Evolutionary conservation across 2,329 filamentous ascomycete species (phyloP), one percentile per base, ranked within the genome.

Genomic region (Colletotrichum sansevieriae): DNA sequence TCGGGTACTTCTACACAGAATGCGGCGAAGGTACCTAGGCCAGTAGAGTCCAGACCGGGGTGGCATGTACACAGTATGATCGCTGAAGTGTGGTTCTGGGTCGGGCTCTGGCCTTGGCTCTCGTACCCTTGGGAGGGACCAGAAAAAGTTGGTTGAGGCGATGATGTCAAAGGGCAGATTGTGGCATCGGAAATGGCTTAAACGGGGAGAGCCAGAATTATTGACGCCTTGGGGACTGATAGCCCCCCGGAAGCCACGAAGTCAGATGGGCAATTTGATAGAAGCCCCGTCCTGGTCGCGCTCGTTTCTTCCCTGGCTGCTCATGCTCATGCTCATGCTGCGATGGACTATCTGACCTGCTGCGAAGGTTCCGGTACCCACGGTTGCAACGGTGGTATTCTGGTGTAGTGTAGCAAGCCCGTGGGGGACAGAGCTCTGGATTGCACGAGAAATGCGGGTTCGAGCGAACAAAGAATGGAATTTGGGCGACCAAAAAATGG

Each of bases 141-240:
- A 39, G 22, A 37, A 33, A 37, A 66, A 39, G 51, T 57, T 43
- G 66, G 56, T 52, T 65, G 55, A 35, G 43, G 49, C 43, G 43
- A 69, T 66, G 66, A 69, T 69, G 66, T 61, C 66, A 66, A 65
- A 52, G 41, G 41, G 33, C 56, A 60, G 46, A 52, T 37, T 65
- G 29, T 52, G 46, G 20, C 46, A 51, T 59, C 37, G 47, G 39
- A 44, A 46, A 60, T 25, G 46, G 37, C n/a, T 33, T 6, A 25
- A 33, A 18, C 7, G 25, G 12, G 59, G 52, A 12, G 39, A 49
- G 52, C 54, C 51, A 58, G 8, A 43, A 64, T 18, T 35, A 54
- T 41, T 68, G 65, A 60, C 65, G 46, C 58, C 18, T 47, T 49
- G 39, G 52, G 60, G 35, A 20, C 51, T 33, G 60, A 25, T 13